Conservation (phyloP, 148 eudicot genomes). For the Suaeda aralocaspica region DNA sequence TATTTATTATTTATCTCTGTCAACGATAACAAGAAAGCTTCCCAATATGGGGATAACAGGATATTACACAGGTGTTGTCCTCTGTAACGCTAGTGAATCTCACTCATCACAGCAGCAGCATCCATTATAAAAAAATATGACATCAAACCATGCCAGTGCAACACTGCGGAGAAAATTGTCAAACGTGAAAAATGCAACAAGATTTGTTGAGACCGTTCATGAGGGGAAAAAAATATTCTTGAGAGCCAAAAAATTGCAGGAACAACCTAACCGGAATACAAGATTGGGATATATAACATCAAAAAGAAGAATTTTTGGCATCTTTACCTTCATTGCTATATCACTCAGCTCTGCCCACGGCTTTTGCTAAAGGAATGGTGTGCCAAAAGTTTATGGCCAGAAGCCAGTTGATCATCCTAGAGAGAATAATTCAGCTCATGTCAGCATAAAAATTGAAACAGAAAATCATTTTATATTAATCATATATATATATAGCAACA, state of each 20-base stretch:
- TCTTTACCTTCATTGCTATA: slow-evolving; percentile 15
- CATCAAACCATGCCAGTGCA: background rate
- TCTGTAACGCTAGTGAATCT: background rate
- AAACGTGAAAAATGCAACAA: background rate
- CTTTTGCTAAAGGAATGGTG: slow-evolving; percentile 86
- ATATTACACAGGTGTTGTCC: slow-evolving; percentile 9
- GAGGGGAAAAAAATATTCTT: too few species aligned
- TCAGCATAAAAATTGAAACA: slow-evolving; percentile 17
- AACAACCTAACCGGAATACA: background rate
- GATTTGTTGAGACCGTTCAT: background rate
- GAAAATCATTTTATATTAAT: background rate
- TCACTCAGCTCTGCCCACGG: slow-evolving; percentile 46
- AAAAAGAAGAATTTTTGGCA: background rate
- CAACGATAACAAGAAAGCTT: background rate
- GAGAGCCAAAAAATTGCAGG: too few species aligned
- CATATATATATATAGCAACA: background rate
- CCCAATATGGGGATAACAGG: slow-evolving; percentile 7
- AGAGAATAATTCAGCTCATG: slow-evolving; percentile 23
- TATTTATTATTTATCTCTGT: slow-evolving; percentile 14
- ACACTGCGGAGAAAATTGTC: slow-evolving; percentile 9
- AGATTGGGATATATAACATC: background rate
- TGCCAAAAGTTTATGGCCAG: slow-evolving; percentile 64
- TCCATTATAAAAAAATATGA: background rate
- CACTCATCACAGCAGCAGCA: slow-evolving; percentile 3
- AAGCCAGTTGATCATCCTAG: slow-evolving; percentile 71